Evolutionary conservation across 2,329 filamentous ascomycete genomes (phyloP).

Genomic region (Colletotrichum sp.): DNA sequence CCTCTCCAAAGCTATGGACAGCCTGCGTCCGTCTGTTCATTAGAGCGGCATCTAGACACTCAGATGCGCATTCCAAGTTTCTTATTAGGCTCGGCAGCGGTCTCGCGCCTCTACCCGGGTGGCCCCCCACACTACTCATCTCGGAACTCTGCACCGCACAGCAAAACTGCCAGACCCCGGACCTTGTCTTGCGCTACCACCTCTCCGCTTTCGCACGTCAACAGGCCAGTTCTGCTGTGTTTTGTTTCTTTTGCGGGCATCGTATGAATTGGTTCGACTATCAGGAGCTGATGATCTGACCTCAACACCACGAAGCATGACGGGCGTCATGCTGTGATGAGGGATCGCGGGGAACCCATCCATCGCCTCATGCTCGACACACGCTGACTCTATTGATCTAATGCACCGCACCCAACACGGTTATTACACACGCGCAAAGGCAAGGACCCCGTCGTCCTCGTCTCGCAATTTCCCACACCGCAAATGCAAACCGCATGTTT

Average conservation of each 20-base stretch:
- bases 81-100: background rate
- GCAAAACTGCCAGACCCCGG: slow-evolving; percentile 4
- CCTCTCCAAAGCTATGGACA: background rate
- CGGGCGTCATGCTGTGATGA: background rate
- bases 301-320: background rate
- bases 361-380: background rate
- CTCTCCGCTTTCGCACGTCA: slow-evolving; percentile 17
- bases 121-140: slow-evolving; percentile 11
- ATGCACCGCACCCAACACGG: background rate
- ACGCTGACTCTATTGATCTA: background rate
- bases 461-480: slow-evolving; percentile 4
- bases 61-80: background rate
- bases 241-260: slow-evolving; percentile 17
- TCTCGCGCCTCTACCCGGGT: background rate
- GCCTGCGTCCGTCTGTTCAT: background rate
- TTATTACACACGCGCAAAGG: background rate
- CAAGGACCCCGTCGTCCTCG: background rate
- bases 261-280: slow-evolving; percentile 7
- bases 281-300: slow-evolving; percentile 15
- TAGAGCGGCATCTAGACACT: background rate
- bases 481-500: slow-evolving; percentile 9
- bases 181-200: slow-evolving; percentile 16
- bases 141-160: slow-evolving; percentile 17
- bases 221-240: background rate
- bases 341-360: background rate